phyloP scores from a whole-genome alignment of 768 basidiomycete genomes.

The Termitomyces sp. region DNA sequence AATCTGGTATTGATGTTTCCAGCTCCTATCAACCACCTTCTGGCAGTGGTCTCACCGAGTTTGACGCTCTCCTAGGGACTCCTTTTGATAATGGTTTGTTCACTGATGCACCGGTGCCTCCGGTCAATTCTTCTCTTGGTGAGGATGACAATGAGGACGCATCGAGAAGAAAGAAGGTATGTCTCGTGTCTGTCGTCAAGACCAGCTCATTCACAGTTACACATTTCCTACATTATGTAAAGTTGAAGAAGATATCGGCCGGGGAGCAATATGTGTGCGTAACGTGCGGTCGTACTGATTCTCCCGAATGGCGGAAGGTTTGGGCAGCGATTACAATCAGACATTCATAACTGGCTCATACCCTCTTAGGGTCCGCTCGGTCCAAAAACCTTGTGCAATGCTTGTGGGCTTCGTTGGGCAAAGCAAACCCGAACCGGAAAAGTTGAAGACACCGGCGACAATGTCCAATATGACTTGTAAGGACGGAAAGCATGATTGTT shows the following conservation, averaged over 20 bases:
- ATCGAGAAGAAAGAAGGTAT: constrained; percentile 60
- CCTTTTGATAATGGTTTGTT: constrained; percentile 5
- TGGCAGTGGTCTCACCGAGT: constrained; percentile 4
- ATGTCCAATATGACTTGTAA: constrained; percentile 1
- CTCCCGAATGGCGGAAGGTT: constrained; percentile 95
- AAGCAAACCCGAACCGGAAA: constrained; percentile 45
- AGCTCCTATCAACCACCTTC: constrained; percentile 7
- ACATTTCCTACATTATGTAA: not conserved
- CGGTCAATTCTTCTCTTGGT: constrained; percentile 5
- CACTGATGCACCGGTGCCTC: not conserved
- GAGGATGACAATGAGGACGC: constrained; percentile 48
- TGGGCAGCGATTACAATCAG: constrained; percentile 4
- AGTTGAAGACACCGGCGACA: constrained; percentile 26
- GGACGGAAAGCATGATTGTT: not conserved
- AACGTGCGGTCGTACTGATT: constrained; percentile 91
- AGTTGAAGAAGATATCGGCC: constrained; percentile 43
- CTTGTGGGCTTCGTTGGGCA: constrained; percentile 92
- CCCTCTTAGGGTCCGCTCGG: constrained; percentile 74
- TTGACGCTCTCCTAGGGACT: constrained; percentile 6
- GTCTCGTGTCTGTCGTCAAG: constrained; percentile 4
- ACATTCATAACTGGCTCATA: constrained; percentile 2
- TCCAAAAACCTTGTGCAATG: constrained; percentile 97
- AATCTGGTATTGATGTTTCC: constrained; percentile 5
- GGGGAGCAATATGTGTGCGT: constrained; percentile 80
- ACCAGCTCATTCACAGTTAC: not conserved